Conservation (phyloP, 768 basidiomycete species). For the Hydnomerulius pinastri region DNA sequence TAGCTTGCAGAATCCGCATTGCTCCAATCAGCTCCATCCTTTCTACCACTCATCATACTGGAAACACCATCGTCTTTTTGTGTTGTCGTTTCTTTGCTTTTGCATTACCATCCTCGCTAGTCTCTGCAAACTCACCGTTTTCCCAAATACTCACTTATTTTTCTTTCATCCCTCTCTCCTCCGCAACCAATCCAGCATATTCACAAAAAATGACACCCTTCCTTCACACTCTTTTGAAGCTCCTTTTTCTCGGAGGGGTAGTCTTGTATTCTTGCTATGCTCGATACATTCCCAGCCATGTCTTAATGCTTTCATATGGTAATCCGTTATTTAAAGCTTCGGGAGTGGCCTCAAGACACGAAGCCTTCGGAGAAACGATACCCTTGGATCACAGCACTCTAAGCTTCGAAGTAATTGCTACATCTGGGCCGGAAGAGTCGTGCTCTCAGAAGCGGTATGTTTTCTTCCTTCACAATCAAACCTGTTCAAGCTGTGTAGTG, state of each 20-base stretch:
- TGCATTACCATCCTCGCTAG: slow-evolving; percentile 25
- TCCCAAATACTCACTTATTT: slow-evolving; percentile 9
- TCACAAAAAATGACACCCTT: slow-evolving; percentile 26
- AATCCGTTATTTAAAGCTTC: slow-evolving; percentile 30
- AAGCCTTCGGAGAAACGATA: slow-evolving; percentile 3
- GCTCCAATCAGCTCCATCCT: slow-evolving; percentile 20
- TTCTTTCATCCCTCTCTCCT: slow-evolving; percentile 10
- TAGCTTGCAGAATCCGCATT: slow-evolving; percentile 27
- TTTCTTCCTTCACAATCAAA: too few relatives aligned
- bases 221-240: slow-evolving; percentile 30
- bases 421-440: slow-evolving; percentile 7
- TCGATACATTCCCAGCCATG: slow-evolving; percentile 36
- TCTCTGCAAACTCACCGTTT: slow-evolving; percentile 18
- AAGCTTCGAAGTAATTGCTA: slow-evolving; percentile 10
- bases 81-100: slow-evolving; percentile 24
- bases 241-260: slow-evolving; percentile 26
- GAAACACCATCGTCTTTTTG: slow-evolving; percentile 16
- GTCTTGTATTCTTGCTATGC: slow-evolving; percentile 37
- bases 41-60: slow-evolving; percentile 5
- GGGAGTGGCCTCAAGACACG: slow-evolving; percentile 1
- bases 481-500: neutral
- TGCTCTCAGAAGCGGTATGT: neutral
- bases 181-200: slow-evolving; percentile 24
- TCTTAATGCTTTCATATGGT: slow-evolving; percentile 39
- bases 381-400: neutral